Conservation (phyloP, 257 asterid genomes). For the Jasminum sambac region DNA sequence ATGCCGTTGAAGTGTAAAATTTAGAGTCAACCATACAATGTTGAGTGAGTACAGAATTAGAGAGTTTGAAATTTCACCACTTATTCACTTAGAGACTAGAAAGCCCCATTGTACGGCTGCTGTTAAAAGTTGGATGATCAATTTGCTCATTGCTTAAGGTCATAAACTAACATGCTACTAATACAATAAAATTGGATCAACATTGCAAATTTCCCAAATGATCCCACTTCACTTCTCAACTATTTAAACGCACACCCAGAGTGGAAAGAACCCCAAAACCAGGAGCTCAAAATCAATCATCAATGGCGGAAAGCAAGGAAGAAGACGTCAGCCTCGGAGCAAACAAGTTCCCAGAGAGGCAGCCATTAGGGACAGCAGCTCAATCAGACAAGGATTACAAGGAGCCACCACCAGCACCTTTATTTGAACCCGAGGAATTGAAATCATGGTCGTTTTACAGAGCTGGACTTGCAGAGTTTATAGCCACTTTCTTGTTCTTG, state of each 20-base stretch:
- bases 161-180: background rate
- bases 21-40: too few species aligned
- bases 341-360: constrained; percentile 53
- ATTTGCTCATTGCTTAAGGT: background rate
- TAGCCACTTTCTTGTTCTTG: constrained; percentile 69
- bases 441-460: constrained; percentile 73
- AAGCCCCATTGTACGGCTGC: background rate
- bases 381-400: constrained; percentile 66
- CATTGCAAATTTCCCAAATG: constrained; percentile 18
- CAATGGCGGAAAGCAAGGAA: constrained; percentile 63
- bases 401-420: too few species aligned
- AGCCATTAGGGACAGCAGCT: constrained; percentile 65
- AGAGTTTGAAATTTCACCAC: too few species aligned
- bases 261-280: too few species aligned
- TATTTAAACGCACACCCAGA: too few species aligned
- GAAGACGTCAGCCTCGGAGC: constrained; percentile 67
- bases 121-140: background rate
- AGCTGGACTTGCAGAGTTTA: constrained; percentile 70
- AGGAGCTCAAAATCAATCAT: too few species aligned
- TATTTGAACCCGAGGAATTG: constrained; percentile 67
- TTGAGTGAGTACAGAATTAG: too few species aligned
- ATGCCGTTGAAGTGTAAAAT: too few species aligned
- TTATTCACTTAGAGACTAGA: too few species aligned
- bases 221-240: constrained; percentile 20
- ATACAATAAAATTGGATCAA: background rate